Percentiles rank a stretch among this genome's conserved stretches.
These are phyloP conservation scores for Juglanconis sp. DNA, from an alignment of 2,329 filamentous ascomycete genomes.

Conservation along the genomic window DNA sequence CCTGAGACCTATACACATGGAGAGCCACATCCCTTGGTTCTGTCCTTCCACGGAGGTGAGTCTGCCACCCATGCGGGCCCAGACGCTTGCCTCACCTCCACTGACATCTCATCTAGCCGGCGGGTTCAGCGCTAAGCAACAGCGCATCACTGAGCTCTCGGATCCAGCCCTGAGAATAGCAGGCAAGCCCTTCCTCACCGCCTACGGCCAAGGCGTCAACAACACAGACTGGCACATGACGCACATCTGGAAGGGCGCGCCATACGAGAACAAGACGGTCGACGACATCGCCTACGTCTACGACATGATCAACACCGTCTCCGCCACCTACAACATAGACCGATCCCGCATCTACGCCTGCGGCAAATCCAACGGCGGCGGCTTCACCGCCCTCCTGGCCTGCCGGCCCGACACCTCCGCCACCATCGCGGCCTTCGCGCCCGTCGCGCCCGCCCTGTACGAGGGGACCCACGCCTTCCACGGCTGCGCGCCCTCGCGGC, in stretches of 20 bases:
- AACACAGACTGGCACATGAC: constrained; percentile 24
- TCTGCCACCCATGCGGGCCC: neutral
- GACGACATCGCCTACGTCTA: constrained; percentile 26
- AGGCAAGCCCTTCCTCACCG: constrained; percentile 24
- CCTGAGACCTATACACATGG: constrained; percentile 19
- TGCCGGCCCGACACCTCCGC: constrained; percentile 20
- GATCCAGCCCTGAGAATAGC: constrained; percentile 23
- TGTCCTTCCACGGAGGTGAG: constrained; percentile 25
- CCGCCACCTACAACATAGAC: constrained; percentile 22
- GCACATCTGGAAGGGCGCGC: constrained; percentile 25
- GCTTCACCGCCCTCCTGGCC: constrained; percentile 20
- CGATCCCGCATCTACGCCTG: constrained; percentile 20
- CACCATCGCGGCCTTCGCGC: constrained; percentile 19
- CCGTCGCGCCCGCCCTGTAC: constrained; percentile 22
- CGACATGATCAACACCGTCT: constrained; percentile 22
- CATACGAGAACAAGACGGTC: constrained; percentile 24
- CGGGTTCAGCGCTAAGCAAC: constrained; percentile 23
- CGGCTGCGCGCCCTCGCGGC: constrained; percentile 17
- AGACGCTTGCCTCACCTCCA: neutral
- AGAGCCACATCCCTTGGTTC: constrained; percentile 20
- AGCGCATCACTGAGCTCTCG: constrained; percentile 25
- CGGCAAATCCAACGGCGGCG: constrained; percentile 22
- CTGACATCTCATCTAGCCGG: constrained; percentile 14
- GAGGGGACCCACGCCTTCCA: constrained; percentile 19
- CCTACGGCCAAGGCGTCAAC: constrained; percentile 24